phyloP scores from a whole-genome alignment of 768 basidiomycete genomes.

The Rhodotorula kratochvilovae region DNA sequence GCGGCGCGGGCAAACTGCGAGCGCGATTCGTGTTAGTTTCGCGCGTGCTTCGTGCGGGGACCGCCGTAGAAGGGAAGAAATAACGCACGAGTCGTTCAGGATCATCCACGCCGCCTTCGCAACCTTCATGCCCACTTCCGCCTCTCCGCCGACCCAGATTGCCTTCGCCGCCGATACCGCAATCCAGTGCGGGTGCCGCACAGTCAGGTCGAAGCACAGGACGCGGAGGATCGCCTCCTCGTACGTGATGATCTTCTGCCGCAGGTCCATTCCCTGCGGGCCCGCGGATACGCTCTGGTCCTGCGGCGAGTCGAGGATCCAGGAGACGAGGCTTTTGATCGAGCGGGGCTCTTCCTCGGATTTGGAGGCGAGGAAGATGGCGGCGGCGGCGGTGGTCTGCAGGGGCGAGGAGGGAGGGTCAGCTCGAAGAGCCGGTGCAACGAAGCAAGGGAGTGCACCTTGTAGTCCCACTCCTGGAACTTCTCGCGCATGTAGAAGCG shows the following conservation, averaged over 20 bases:
- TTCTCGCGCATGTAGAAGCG: constrained; percentile 48
- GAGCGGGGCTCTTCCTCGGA: constrained; percentile 45
- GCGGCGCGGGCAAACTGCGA: constrained; percentile 38
- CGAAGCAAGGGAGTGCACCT: constrained; percentile 13
- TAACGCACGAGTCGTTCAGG: constrained; percentile 37
- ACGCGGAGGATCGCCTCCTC: constrained; percentile 46
- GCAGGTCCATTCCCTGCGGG: constrained; percentile 19
- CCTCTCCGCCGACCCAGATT: constrained; percentile 13
- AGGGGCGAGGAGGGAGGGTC: not conserved
- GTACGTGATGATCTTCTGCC: constrained; percentile 40
- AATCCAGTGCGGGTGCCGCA: constrained; percentile 39
- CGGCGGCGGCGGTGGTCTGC: constrained; percentile 44
- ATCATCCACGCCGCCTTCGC: constrained; percentile 30
- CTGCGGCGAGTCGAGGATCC: constrained; percentile 24
- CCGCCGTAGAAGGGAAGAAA: too few species aligned
- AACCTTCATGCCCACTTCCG: not conserved
- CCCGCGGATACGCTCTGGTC: not conserved
- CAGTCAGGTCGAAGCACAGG: constrained; percentile 47
- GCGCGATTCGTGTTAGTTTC: not conserved
- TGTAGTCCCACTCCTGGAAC: constrained; percentile 38
- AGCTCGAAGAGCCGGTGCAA: not conserved
- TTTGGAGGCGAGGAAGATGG: constrained; percentile 47
- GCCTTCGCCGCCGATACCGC: constrained; percentile 23
- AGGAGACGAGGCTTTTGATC: constrained; percentile 38
- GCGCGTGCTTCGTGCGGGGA: too few species aligned